A percentile compares a stretch with the other conserved stretches of the same genome.
phyloP scores from a whole-genome alignment of 495 filamentous ascomycete genomes.

The Penicillium soppii region DNA sequence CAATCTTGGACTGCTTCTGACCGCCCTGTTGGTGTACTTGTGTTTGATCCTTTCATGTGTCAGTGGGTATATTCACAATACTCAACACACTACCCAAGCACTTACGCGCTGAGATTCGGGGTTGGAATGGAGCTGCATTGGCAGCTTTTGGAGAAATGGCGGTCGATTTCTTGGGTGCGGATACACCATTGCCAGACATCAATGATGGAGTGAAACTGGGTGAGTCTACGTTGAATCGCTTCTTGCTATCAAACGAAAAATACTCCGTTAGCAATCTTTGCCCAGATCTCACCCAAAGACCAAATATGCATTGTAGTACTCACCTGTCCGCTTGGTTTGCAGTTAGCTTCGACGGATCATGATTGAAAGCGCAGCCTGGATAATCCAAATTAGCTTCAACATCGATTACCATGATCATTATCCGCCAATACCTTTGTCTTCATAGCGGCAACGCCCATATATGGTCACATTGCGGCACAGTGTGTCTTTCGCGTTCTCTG shows the following conservation, averaged over 20 bases:
- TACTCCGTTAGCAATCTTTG: conserved; percentile 12
- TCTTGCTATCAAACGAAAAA: conserved; percentile 53
- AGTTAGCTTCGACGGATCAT: conserved; percentile 67
- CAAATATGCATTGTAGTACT: neutral
- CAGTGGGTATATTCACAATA: conserved; percentile 18
- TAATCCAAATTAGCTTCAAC: conserved; percentile 26
- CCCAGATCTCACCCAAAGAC: neutral
- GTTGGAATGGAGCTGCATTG: conserved; percentile 89
- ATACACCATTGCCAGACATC: conserved; percentile 48
- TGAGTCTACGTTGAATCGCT: conserved; percentile 91
- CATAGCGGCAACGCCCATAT: conserved; percentile 89
- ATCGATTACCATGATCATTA: conserved; percentile 1
- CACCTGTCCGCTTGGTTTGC: conserved; percentile 60
- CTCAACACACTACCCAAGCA: neutral
- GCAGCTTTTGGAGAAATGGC: conserved; percentile 84
- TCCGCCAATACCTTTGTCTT: conserved; percentile 67
- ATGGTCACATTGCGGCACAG: conserved; percentile 92
- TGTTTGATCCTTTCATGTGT: conserved; percentile 39
- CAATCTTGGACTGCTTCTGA: conserved; percentile 53
- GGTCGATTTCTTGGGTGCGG: conserved; percentile 57
- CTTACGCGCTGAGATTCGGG: conserved; percentile 52
- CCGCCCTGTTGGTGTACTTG: conserved; percentile 51
- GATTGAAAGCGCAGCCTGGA: conserved; percentile 83
- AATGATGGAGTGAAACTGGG: conserved; percentile 86
- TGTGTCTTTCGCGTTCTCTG: conserved; percentile 77